These are phyloP conservation scores for Pichia exigua DNA, from an alignment of 805 yeast genomes.

Conservation along the genomic window DNA sequence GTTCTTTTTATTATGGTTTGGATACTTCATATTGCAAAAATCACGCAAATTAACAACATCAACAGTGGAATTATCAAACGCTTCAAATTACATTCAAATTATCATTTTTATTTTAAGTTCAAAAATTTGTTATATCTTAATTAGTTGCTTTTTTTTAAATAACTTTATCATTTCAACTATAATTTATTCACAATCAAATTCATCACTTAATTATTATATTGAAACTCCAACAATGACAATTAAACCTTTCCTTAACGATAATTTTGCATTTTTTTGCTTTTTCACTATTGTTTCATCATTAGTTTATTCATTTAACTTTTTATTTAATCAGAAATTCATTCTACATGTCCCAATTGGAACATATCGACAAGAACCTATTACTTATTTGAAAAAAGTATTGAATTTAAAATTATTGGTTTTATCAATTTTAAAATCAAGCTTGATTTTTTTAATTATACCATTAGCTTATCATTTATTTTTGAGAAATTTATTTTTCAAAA, in stretches of 20 bases:
- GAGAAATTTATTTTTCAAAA: constrained; percentile 36
- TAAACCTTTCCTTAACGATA: constrained; percentile 35
- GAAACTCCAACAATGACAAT: constrained; percentile 32
- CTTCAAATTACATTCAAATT: constrained; percentile 21
- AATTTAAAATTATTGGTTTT: constrained; percentile 16
- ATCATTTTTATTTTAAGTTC: constrained; percentile 20
- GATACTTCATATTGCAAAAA: constrained; percentile 23
- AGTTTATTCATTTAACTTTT: constrained; percentile 43
- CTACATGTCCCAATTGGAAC: constrained; percentile 40
- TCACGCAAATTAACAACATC: constrained; percentile 25
- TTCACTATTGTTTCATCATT: constrained; percentile 34
- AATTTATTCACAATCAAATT: constrained; percentile 17
- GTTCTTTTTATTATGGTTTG: constrained; percentile 20
- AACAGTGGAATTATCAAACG: constrained; percentile 19
- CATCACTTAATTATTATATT: constrained; percentile 20
- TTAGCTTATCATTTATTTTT: constrained; percentile 30
- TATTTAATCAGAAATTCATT: constrained; percentile 47
- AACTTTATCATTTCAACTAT: constrained; percentile 15
- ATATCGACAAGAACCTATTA: constrained; percentile 34
- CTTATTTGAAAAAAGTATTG: constrained; percentile 13
- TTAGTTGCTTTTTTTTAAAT: constrained; percentile 17
- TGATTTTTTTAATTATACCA: constrained; percentile 25
- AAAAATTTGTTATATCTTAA: constrained; percentile 17
- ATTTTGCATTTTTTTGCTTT: constrained; percentile 44
- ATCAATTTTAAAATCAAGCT: constrained; percentile 33